Base-by-base conservation (phyloP, 352 stramenopile genomes). In the Aphanomyces invadans region DNA sequence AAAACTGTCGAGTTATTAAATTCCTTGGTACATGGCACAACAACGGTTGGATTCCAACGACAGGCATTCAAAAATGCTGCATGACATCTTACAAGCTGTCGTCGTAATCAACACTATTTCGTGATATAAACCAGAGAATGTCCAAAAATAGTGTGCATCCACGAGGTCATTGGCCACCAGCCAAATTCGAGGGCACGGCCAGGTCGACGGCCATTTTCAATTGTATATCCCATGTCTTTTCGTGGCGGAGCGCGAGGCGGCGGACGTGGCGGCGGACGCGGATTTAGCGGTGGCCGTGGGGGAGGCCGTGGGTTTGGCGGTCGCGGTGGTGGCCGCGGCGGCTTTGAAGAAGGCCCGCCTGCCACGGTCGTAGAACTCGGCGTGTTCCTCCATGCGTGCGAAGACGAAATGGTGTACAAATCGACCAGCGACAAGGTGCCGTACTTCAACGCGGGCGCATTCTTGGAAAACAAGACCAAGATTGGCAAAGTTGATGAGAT, bases 401-500 rank as follows among this genome's bases (percentile, higher is more conserved):
- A 99, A 83, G 95, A 96, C 61, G 95, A 99, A 77, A 92, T 99
- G 80, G 88, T 99, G 31, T 99, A 95, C 81, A 97, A 97, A 80
- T 96, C 95, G 74, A 98, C 89, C 38, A 89, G 98, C 71, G 72
- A 90, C 64, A 97, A 95, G 76, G 88, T 99, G 68, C 97, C 97
- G 26, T 99, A 99, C 77, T 99, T 99, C 71, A 99, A 99, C 74
- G 96, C 97, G 25, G 91, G 89, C 51, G 86, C 97, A 25, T 99
- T 98, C 84, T 81, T 99, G 2, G 94, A 99, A 74, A 99, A 99
- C 84, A 99, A 99, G 82, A 97, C 92, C 68, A 96, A 98, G 73
- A 98, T 99, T 70, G 97, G 97, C 69, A 99, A 99, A 75, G 87
- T 99, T 28, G 96, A 99, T 76, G 97, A 99, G 81, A 98, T 99